These are phyloP conservation scores for Quercus phellos DNA, from an alignment of 331 rosid genomes.

Conservation along the genomic window DNA sequence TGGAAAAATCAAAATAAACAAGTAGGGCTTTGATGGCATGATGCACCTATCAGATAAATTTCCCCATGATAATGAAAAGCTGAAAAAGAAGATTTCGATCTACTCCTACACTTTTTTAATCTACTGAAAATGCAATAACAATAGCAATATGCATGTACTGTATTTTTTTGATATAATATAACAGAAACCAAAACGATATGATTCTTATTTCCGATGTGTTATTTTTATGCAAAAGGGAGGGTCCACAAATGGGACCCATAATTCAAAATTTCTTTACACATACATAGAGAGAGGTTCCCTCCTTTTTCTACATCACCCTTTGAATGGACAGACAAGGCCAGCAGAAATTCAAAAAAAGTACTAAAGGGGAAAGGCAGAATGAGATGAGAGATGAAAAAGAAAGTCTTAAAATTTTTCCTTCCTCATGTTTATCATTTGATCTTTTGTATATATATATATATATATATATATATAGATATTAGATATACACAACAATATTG, in stretches of 20 bases:
- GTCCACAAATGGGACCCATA: slow-evolving; percentile 31
- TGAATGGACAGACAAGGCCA: slow-evolving; percentile 67
- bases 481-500: too few relatives aligned
- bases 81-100: slow-evolving; percentile 42
- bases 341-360: slow-evolving; percentile 60
- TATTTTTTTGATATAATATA: slow-evolving; percentile 14
- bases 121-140: neutral
- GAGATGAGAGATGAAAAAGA: slow-evolving; percentile 26
- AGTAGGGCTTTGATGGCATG: slow-evolving; percentile 22
- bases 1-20: neutral
- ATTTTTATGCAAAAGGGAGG: slow-evolving; percentile 26
- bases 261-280: slow-evolving; percentile 18
- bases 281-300: slow-evolving; percentile 34
- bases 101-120: neutral
- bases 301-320: slow-evolving; percentile 49
- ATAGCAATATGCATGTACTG: slow-evolving; percentile 21
- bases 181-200: slow-evolving; percentile 19
- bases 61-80: slow-evolving; percentile 40
- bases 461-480: neutral
- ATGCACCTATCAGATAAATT: slow-evolving; percentile 31
- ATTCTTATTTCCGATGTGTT: slow-evolving; percentile 17
- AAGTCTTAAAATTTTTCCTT: neutral
- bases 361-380: slow-evolving; percentile 34
- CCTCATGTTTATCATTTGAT: slow-evolving; percentile 21
- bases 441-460: neutral